phyloP scores from a whole-genome alignment of 2,329 filamentous ascomycete genomes.

The Diplodia mutila region DNA sequence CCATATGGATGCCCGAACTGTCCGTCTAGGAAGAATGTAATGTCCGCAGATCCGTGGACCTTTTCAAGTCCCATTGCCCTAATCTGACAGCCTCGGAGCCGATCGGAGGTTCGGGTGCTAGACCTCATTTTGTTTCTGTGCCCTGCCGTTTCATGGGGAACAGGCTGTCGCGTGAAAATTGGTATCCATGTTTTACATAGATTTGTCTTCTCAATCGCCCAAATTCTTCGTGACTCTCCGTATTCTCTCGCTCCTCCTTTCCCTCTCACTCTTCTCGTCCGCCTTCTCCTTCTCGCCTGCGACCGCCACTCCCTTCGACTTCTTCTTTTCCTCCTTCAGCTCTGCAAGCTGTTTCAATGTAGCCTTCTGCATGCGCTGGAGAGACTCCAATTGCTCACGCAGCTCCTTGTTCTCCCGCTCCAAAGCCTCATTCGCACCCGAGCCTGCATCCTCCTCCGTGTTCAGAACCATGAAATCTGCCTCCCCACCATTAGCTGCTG shows the following conservation, averaged over 20 bases:
- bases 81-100: too few relatives aligned
- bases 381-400: conserved; percentile 46
- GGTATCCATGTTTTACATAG: not conserved
- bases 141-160: too few relatives aligned
- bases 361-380: conserved; percentile 51
- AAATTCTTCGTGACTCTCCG: not conserved
- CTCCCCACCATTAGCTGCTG: conserved; percentile 24
- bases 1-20: too few relatives aligned
- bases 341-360: conserved; percentile 51
- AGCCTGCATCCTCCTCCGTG: not conserved
- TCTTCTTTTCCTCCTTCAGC: conserved; percentile 47
- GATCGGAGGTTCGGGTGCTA: too few relatives aligned
- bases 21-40: too few relatives aligned
- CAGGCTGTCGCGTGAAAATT: too few relatives aligned
- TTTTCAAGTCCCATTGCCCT: too few relatives aligned
- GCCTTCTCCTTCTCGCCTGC: conserved; percentile 28
- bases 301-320: conserved; percentile 35
- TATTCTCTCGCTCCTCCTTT: conserved; percentile 3
- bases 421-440: not conserved
- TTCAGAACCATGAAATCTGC: conserved; percentile 47
- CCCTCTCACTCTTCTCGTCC: conserved; percentile 27
- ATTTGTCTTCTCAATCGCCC: not conserved
- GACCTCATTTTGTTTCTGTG: too few relatives aligned
- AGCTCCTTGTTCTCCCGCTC: conserved; percentile 33
- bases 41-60: too few relatives aligned